phyloP scores from a whole-genome alignment of 2,329 filamentous ascomycete genomes.

The Botrytis hyacinthi region DNA sequence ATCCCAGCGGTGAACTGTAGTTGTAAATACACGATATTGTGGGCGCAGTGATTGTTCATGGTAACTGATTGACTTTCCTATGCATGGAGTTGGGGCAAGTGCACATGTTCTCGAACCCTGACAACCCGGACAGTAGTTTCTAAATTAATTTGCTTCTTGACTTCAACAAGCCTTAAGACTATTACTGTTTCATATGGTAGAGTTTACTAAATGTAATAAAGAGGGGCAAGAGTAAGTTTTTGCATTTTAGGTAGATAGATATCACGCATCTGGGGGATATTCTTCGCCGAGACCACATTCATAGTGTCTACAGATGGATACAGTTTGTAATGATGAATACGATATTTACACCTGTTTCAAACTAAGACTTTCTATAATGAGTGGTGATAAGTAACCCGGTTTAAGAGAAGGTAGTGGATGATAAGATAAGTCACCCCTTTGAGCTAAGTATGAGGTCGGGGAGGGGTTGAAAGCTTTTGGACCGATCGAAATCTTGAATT shows the following conservation, averaged over 20 bases:
- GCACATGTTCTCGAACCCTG: neutral
- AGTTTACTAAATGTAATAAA: rapidly evolving
- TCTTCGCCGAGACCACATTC: neutral
- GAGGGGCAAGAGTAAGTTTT: neutral
- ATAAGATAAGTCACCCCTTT: neutral
- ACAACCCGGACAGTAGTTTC: neutral
- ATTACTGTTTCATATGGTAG: neutral
- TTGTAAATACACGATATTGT: neutral
- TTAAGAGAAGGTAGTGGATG: rapidly evolving
- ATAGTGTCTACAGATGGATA: neutral
- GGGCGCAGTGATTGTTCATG: rapidly evolving
- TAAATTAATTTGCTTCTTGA: neutral
- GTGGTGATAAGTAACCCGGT: neutral
- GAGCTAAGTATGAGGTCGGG: neutral
- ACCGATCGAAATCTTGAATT: neutral
- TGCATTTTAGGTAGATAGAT: neutral
- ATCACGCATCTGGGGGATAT: neutral
- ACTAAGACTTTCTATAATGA: rapidly evolving
- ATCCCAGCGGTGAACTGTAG: neutral
- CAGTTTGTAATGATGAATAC: neutral
- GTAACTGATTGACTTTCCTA: neutral
- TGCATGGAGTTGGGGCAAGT: neutral
- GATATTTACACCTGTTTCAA: rapidly evolving
- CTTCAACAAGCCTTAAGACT: neutral
- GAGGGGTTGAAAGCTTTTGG: neutral